These are phyloP conservation scores for Heritiera littoralis DNA, from an alignment of 345 rosid species.

Conservation along the genomic window DNA sequence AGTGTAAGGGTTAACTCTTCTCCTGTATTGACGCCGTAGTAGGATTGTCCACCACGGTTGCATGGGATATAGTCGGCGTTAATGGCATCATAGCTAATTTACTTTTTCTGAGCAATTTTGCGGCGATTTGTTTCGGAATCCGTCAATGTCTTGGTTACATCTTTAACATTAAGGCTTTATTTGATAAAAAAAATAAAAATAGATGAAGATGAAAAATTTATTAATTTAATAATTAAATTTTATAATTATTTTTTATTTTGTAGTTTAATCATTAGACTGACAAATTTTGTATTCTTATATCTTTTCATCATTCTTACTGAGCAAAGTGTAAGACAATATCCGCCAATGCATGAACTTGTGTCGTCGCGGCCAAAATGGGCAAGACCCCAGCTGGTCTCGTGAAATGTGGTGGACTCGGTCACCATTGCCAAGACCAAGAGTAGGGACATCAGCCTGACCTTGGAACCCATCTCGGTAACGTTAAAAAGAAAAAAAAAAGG, in stretches of 20 bases:
- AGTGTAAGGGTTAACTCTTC: slow-evolving; percentile 31
- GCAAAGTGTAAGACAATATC: neutral
- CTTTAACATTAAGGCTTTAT: neutral
- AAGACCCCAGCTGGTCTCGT: slow-evolving; percentile 24
- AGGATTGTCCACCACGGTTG: slow-evolving; percentile 28
- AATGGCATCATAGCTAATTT: slow-evolving; percentile 27
- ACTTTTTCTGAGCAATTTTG: neutral
- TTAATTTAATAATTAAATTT: too few species aligned
- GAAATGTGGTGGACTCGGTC: slow-evolving; percentile 26
- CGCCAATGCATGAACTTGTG: neutral
- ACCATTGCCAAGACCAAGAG: slow-evolving; percentile 34
- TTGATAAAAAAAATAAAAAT: too few species aligned
- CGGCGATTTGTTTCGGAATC: slow-evolving; percentile 35
- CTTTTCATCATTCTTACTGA: too few species aligned
- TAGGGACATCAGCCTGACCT: slow-evolving; percentile 35
- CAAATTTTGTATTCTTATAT: too few species aligned
- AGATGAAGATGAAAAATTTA: too few species aligned
- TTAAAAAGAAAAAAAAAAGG: slow-evolving; percentile 10
- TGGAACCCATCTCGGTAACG: slow-evolving; percentile 37
- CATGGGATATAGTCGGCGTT: slow-evolving; percentile 21
- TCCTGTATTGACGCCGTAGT: slow-evolving; percentile 20
- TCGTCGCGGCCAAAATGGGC: slow-evolving; percentile 30
- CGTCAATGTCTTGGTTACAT: slow-evolving; percentile 38
- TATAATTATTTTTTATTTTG: too few species aligned
- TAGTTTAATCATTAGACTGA: too few species aligned